phyloP scores from a whole-genome alignment of 73 alveolate genomes.

The Uronychia binucleata region DNA sequence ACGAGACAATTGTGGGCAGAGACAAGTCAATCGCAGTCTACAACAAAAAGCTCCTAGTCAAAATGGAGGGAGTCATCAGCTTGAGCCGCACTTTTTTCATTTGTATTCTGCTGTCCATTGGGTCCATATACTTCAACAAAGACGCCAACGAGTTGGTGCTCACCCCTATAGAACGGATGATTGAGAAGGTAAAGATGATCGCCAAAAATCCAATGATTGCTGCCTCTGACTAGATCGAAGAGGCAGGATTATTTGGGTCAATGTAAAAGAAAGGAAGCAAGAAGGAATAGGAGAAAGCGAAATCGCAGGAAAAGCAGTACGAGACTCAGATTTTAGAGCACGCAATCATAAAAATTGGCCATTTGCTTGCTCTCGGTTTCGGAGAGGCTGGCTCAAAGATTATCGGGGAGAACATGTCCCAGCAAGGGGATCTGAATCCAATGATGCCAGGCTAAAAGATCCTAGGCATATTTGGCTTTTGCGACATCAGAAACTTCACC shows the following conservation, averaged over 20 bases:
- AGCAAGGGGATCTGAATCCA: slow-evolving; percentile 96
- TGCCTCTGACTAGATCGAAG: slow-evolving; percentile 56
- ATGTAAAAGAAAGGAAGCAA: not conserved
- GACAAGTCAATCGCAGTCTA: not conserved
- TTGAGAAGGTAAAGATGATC: slow-evolving; percentile 63
- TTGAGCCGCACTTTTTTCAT: slow-evolving; percentile 61
- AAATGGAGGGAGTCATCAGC: slow-evolving; percentile 15
- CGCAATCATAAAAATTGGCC: slow-evolving; percentile 95
- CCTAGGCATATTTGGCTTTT: slow-evolving; percentile 90
- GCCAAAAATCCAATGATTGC: slow-evolving; percentile 76
- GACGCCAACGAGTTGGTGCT: slow-evolving; percentile 74
- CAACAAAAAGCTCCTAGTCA: not conserved
- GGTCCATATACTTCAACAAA: slow-evolving; percentile 58
- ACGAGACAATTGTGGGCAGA: not conserved
- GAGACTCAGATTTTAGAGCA: slow-evolving; percentile 95
- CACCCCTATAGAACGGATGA: slow-evolving; percentile 76
- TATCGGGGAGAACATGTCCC: slow-evolving; percentile 90
- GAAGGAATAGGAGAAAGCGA: not conserved
- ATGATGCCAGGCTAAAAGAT: slow-evolving; percentile 64
- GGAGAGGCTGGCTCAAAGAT: slow-evolving; percentile 99
- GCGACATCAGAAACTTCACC: slow-evolving; percentile 86
- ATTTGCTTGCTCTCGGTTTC: slow-evolving; percentile 93
- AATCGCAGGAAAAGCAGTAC: slow-evolving; percentile 7
- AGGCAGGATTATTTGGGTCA: slow-evolving; percentile 50
- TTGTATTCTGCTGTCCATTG: slow-evolving; percentile 63